Percentiles rank a stretch among this genome's conserved stretches.
These are phyloP conservation scores for Colletotrichum neosansevieriae DNA, from an alignment of 2,329 filamentous ascomycete genomes.

Conservation along the genomic window DNA sequence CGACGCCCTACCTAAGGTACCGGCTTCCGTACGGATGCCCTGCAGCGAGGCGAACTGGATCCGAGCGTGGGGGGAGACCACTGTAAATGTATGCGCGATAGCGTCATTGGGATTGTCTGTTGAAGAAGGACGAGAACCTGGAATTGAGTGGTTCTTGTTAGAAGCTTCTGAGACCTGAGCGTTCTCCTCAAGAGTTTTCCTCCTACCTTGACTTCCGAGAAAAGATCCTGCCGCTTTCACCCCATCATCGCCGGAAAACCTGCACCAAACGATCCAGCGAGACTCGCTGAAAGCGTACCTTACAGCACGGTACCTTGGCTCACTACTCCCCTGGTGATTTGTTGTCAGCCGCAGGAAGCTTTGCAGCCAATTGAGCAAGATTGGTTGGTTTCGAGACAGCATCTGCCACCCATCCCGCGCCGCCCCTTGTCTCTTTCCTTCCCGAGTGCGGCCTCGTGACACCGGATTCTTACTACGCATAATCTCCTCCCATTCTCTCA, in stretches of 20 bases:
- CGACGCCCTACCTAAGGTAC: conserved; percentile 9
- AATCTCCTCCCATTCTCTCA: conserved; percentile 38
- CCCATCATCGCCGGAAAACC: background rate
- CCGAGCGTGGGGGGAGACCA: conserved; percentile 23
- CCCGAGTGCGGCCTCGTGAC: conserved; percentile 33
- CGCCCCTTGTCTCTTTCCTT: conserved; percentile 35
- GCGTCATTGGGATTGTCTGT: conserved; percentile 30
- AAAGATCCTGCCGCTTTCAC: conserved; percentile 8
- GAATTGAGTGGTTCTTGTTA: conserved; percentile 10
- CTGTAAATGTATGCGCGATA: conserved; percentile 35
- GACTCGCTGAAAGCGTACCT: conserved; percentile 20
- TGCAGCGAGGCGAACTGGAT: conserved; percentile 32
- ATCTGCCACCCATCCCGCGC: conserved; percentile 33
- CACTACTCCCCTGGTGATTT: background rate
- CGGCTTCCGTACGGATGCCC: conserved; percentile 22
- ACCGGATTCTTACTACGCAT: conserved; percentile 23
- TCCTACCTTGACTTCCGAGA: background rate
- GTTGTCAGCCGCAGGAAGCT: conserved; percentile 12
- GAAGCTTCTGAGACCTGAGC: background rate
- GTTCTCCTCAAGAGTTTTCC: background rate
- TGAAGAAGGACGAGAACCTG: conserved; percentile 20
- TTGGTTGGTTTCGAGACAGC: conserved; percentile 29
- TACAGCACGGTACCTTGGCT: conserved; percentile 5
- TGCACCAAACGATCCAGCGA: background rate
- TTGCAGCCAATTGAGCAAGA: background rate